Evolutionary conservation across 2,329 filamentous ascomycete genomes (phyloP), one percentile per base, ranked within the genome.

Genomic region (Botrytis fragariae): DNA sequence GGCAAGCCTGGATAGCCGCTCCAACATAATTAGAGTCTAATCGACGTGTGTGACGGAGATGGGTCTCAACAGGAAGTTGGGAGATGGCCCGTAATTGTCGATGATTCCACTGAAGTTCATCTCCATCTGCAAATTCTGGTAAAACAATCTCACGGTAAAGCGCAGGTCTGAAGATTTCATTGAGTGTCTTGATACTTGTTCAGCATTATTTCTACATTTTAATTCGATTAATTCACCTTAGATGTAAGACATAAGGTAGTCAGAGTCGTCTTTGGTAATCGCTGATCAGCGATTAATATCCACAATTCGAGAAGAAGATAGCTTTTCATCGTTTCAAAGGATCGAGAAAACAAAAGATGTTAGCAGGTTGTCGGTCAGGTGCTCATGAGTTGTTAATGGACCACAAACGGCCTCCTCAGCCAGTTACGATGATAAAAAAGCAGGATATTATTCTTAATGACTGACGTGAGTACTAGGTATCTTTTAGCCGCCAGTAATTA

Each of bases 141-240:
- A 57, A 20, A 25, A 71, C 59, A 22, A 71, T 71, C 29, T 71
- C 39, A 54, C 69, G 69, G 22, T 71, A 63, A 37, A 71, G 69
- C 22, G 51, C 44, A 42, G 69, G 60, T 63, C 35, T 44, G 60
- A 57, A 57, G 1, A 71, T 35, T 25, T 71, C 59, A 42, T 71
- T 57, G 37, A 71, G 59, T 39, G 44, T 71, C 69, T 71, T 70
- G 10, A 18, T 39, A 61, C 45, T 37, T 60, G 39, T 70, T 70
- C 9, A 70, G 51, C 51, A 57, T 57, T 18, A 18, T 2, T 57
- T 29, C 7, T 29, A 9, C 3, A 18, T 32, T 0, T 8, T n/a
- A 18, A 57, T 18, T 2, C 18, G 51, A 29, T 57, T 9, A 18
- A 57, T 57, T 57, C 51, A 57, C n/a, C 51, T 57, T 71, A 16